Base-by-base conservation (phyloP, 495 filamentous ascomycete species). In the Bacidia rubella region DNA sequence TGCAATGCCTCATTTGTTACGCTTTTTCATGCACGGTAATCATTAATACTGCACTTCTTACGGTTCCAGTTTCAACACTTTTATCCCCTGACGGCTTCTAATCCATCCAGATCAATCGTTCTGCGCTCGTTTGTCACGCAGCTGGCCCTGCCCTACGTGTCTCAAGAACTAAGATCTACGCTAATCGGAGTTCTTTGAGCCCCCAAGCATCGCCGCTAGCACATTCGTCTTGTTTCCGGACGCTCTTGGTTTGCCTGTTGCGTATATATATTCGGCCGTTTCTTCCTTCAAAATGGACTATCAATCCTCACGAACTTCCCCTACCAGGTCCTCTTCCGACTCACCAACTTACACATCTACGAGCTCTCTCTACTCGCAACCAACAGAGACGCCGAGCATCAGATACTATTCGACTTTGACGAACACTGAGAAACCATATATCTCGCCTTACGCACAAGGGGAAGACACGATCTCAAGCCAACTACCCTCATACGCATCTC, bases 391-490 rank as follows among this genome's bases (percentile, higher is more conserved):
- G 10, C 11, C 47, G 23, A 58, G 48, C 21, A 51, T 46, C 47
- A 48, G 43, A 54, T 52, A 51, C 42, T 44, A 54, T 41, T 39
- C 54, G 40, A 43, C 47, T 20, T 40, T 49, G 21, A 51, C 45
- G 23, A 58, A 38, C 35, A 43, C 49, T 3, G 52, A 50, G 25
- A 38, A 17, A 21, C 52, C 53, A 26, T 62, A 62, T 49, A 51
- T 53, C 20, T 62, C 59, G 15, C 59, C 59, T 0, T 62, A 62
- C 59, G 47, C 53, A 26, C 53, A 55, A 47, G 22, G 45, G 7
- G 47, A 50, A 32, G 47, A 58, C 17, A 41, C 41, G 7, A 22
- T 38, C 38, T 29, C 42, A 19, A 25, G 42, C 12, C 26, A 38
- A 52, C 20, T 21, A 27, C 24, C 49, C 3, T 55, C 47, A 29